phyloP scores from a whole-genome alignment of 1,284 basidiomycete genomes.

The Prillingera fragicola region DNA sequence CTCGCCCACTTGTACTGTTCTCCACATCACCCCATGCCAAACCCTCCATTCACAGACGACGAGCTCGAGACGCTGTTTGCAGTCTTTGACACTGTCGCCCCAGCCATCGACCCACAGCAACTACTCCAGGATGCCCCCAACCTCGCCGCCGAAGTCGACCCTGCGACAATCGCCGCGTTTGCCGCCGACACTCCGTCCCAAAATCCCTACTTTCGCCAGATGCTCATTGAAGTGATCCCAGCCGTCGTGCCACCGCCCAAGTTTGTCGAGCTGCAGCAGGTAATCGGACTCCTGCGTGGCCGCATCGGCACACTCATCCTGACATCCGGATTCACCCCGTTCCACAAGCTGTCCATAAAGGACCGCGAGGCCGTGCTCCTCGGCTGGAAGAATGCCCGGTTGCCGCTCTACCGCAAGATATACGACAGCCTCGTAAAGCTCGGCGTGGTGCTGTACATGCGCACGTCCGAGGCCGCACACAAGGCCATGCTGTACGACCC shows the following conservation, averaged over 20 bases:
- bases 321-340: slow-evolving; percentile 7
- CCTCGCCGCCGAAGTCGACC: slow-evolving; percentile 8
- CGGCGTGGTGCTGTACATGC: slow-evolving; percentile 8
- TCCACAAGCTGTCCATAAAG: slow-evolving; percentile 8
- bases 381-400: slow-evolving; percentile 7
- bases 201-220: slow-evolving; percentile 1
- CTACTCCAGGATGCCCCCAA: slow-evolving; percentile 7
- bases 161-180: slow-evolving; percentile 9
- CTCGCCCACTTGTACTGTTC: no score
- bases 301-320: slow-evolving; percentile 9
- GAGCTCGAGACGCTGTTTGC: slow-evolving; percentile 16
- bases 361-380: slow-evolving; percentile 13
- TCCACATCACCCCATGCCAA: no score
- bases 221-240: slow-evolving; percentile 9
- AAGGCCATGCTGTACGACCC: slow-evolving; percentile 10
- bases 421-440: slow-evolving; percentile 15
- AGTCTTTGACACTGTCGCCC: slow-evolving; percentile 21
- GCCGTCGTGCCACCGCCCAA: slow-evolving; percentile 6
- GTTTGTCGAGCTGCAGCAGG: slow-evolving; percentile 20
- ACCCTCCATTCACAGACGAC: slow-evolving; percentile 8
- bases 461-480: slow-evolving; percentile 6
- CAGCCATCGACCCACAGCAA: slow-evolving; percentile 9
- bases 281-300: slow-evolving; percentile 14
- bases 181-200: slow-evolving; percentile 10
- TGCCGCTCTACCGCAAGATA: slow-evolving; percentile 8